A percentile compares a stretch with the other conserved stretches of the same genome.
Conservation (phyloP, 371 early-diverging fungal species). For the Zopfochytrium polystomum region DNA sequence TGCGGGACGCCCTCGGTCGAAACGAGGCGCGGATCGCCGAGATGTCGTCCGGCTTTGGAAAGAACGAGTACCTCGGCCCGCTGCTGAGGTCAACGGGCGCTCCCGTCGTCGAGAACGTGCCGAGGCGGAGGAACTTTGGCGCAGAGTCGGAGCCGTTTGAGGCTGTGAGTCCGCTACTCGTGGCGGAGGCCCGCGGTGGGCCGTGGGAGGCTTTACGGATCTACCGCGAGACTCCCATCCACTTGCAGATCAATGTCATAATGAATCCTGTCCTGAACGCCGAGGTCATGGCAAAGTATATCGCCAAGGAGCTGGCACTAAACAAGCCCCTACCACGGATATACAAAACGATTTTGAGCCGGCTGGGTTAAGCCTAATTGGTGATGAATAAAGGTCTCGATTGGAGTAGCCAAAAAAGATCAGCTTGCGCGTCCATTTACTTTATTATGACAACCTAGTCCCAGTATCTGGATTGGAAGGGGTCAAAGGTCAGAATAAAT, state of each 20-base stretch:
- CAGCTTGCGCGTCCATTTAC: too few species aligned
- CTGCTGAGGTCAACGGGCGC: constrained; percentile 16
- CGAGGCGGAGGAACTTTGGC: background rate
- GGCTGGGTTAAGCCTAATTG: constrained; percentile 6
- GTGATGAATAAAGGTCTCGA: too few species aligned
- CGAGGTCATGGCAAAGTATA: constrained; percentile 40
- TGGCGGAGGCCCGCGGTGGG: constrained; percentile 18
- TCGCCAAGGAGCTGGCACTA: constrained; percentile 26
- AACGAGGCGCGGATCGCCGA: constrained; percentile 31
- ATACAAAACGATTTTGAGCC: constrained; percentile 27
- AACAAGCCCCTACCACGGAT: constrained; percentile 27
- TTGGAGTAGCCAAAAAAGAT: too few species aligned
- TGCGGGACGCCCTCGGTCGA: constrained; percentile 35
- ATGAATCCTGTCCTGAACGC: constrained; percentile 47
- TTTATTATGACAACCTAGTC: too few species aligned
- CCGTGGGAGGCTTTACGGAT: constrained; percentile 38
- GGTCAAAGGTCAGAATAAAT: too few species aligned
- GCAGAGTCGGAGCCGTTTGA: constrained; percentile 4
- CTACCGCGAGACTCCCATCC: constrained; percentile 38
- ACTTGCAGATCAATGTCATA: constrained; percentile 43
- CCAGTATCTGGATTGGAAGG: too few species aligned
- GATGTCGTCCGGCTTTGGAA: constrained; percentile 11
- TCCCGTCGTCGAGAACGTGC: constrained; percentile 8
- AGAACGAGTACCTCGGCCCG: constrained; percentile 19
- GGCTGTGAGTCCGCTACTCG: constrained; percentile 20